These are phyloP conservation scores for Suillus luteus DNA, from an alignment of 768 basidiomycete species.

Conservation along the genomic window DNA sequence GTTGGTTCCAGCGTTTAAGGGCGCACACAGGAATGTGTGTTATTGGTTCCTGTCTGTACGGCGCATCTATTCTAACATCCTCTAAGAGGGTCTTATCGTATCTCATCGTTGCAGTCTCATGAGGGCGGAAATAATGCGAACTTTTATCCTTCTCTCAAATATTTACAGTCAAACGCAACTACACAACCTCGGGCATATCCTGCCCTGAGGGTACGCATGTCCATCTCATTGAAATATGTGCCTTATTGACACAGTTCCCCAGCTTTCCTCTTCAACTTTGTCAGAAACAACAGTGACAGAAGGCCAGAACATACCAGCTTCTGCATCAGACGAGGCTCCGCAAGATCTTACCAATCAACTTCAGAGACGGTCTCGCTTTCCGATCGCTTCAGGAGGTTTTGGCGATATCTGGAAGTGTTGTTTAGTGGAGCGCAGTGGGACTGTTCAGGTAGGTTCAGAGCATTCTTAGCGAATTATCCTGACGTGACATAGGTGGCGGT, in stretches of 20 bases:
- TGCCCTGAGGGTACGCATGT: no score
- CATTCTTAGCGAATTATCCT: background rate
- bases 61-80: no score
- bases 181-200: no score
- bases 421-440: background rate
- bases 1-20: no score
- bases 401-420: conserved; percentile 8
- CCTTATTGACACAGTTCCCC: background rate
- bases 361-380: background rate
- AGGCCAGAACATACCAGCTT: background rate
- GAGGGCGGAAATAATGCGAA: no score
- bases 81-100: no score
- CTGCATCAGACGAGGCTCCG: background rate
- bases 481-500: background rate
- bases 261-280: background rate
- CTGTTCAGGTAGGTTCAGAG: background rate
- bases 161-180: no score
- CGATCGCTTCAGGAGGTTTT: background rate
- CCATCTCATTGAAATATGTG: background rate
- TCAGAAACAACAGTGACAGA: background rate
- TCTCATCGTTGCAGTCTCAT: no score
- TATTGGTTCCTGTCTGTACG: no score
- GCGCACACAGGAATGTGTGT: no score
- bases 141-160: no score
- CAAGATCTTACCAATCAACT: background rate